Base-by-base conservation (phyloP, 1,139 yeast species). In the Lodderomyces beijingensis region DNA sequence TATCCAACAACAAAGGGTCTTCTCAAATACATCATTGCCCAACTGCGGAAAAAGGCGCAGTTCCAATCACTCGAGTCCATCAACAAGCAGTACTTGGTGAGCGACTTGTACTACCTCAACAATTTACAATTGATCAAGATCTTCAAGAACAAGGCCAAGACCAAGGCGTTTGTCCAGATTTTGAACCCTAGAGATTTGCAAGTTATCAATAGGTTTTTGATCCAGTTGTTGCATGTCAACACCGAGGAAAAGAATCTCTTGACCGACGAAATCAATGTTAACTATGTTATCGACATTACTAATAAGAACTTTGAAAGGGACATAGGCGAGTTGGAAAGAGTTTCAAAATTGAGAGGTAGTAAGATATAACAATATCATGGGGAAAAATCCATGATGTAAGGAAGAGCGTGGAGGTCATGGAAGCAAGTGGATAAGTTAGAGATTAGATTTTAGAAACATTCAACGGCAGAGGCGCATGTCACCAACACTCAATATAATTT, bases 21-120 rank as follows among this genome's bases (percentile, higher is more conserved):
- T 21, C 51, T 67, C 35, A 62, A 57, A 39, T 39, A 49, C 16
- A 59, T 62, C n/a, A 63, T 58, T 36, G 40, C 33, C 25, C 42
- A 35, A 29, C 42, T 21, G 12, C 33, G 31, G 34, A 33, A 45
- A 23, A 38, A 15, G 39, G 39, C 29, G 41, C 46, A 35, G 34
- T 50, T 28, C 49, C 43, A 31, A 43, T 40, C 47, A 4, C 20
- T 63, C 21, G 74, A 67, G 44, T 52, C 66, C 10, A 54, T 58
- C 37, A 66, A 68, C 47, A 68, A 67, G 47, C 74, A 67, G 42
- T 67, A 68, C 42, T 54, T 68, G 36, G 52, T 68, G 28, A 57
- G 66, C 34, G 63, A 65, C 37, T 54, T 68, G 38, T 67, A 62
- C 41, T 67, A 64, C 41, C 52, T 67, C 41, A 50, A 62, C 42